Conservation (phyloP, 1,139 yeast species). For the Diutina sp. region DNA sequence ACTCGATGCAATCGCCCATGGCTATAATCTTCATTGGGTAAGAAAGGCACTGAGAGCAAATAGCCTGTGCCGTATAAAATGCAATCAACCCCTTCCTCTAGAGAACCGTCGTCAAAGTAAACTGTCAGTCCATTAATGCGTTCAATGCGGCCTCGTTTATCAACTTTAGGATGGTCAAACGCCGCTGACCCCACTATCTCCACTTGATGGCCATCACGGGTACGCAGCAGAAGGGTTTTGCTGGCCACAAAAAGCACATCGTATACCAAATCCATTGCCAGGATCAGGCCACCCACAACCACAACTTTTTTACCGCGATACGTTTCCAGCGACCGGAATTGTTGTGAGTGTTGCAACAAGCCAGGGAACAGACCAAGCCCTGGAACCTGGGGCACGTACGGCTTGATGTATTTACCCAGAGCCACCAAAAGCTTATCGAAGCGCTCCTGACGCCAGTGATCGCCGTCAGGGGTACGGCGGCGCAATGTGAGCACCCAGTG, state of each 20-base stretch:
- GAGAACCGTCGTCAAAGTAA: background rate
- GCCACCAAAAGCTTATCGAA: background rate
- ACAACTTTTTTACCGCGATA: background rate
- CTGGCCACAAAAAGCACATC: background rate
- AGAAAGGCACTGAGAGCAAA: background rate
- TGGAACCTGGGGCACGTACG: background rate
- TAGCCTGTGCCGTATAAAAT: conserved; percentile 1
- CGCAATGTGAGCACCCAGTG: background rate
- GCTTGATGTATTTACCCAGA: background rate
- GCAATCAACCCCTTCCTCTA: background rate
- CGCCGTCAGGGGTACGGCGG: background rate
- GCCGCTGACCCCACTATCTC: background rate
- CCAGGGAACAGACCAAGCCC: background rate
- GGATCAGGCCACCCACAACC: background rate
- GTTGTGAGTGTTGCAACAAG: background rate
- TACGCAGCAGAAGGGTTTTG: conserved; percentile 2
- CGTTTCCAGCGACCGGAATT: background rate
- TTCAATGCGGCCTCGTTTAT: background rate
- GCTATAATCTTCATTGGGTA: background rate
- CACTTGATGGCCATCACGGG: background rate
- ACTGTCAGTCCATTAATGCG: background rate
- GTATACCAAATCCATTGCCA: background rate
- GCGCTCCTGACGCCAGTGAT: background rate
- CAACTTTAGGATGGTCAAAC: background rate
- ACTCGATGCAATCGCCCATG: background rate